Percentiles rank a stretch among this genome's conserved stretches.
Conservation (phyloP, 2,329 filamentous ascomycete genomes). For the Sporothrix curviconia region DNA sequence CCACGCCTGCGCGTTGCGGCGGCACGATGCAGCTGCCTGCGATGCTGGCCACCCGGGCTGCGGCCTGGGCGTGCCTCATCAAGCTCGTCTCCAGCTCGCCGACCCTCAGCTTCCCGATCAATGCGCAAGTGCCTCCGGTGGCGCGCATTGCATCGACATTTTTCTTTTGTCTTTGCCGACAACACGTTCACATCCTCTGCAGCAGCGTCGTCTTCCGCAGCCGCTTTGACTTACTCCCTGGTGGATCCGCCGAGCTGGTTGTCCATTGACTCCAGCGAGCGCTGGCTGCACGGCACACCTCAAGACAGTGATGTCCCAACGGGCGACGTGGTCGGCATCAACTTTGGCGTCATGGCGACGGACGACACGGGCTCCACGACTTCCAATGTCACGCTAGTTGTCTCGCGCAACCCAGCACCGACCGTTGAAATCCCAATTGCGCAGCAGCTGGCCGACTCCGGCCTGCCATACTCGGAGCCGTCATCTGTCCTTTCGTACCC, state of each 20-base stretch:
- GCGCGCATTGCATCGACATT: conserved; percentile 63
- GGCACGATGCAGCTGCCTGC: conserved; percentile 11
- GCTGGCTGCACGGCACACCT: conserved; percentile 67
- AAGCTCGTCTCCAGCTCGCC: conserved; percentile 31
- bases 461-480: conserved; percentile 50
- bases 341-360: conserved; percentile 62
- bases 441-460: conserved; percentile 51
- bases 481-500: conserved; percentile 52
- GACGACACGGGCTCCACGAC: conserved; percentile 57
- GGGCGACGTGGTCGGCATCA: conserved; percentile 47
- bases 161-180: conserved; percentile 62
- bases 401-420: conserved; percentile 54
- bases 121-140: conserved; percentile 75
- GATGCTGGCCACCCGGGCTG: conserved; percentile 9
- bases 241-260: conserved; percentile 65
- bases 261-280: conserved; percentile 56
- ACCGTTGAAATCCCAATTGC: conserved; percentile 49
- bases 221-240: conserved; percentile 60
- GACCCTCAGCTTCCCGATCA: conserved; percentile 62
- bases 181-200: conserved; percentile 62
- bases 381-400: conserved; percentile 63
- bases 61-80: conserved; percentile 14
- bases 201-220: conserved; percentile 40
- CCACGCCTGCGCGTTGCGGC: background rate
- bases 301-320: conserved; percentile 40